Evolutionary conservation across 805 yeast genomes (phyloP).

Genomic region (Metschnikowia chrysomelidarum): DNA sequence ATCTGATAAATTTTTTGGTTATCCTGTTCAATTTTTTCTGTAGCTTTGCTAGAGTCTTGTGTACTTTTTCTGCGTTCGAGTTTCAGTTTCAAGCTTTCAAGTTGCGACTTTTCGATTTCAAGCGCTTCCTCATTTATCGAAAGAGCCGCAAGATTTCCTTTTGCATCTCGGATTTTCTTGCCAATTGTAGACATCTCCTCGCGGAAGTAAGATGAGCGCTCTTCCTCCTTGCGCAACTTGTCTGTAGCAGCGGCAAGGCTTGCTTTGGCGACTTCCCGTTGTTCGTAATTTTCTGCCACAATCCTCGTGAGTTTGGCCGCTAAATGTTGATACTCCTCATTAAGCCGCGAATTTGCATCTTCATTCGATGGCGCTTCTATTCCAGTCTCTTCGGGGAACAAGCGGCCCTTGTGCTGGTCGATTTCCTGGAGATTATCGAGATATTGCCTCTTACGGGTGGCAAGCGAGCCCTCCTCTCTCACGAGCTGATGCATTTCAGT

Average conservation of each 20-base stretch:
- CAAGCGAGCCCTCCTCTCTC: slow-evolving; percentile 49
- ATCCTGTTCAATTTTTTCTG: slow-evolving; percentile 33
- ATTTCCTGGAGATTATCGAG: slow-evolving; percentile 16
- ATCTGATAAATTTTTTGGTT: slow-evolving; percentile 33
- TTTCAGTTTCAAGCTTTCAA: slow-evolving; percentile 38
- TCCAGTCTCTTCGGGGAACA: not conserved
- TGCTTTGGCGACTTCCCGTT: slow-evolving; percentile 3
- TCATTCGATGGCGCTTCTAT: not conserved
- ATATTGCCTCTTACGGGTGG: slow-evolving; percentile 41
- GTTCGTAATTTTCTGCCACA: not conserved
- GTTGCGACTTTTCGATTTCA: slow-evolving; percentile 41
- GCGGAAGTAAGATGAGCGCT: slow-evolving; percentile 38
- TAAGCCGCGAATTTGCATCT: slow-evolving; percentile 1
- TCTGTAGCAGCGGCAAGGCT: slow-evolving; percentile 20
- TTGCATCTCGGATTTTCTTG: slow-evolving; percentile 35
- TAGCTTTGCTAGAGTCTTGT: slow-evolving; percentile 27
- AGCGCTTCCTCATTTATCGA: slow-evolving; percentile 47
- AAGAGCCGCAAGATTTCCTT: slow-evolving; percentile 36
- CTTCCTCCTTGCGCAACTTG: slow-evolving; percentile 39
- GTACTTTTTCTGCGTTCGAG: slow-evolving; percentile 25
- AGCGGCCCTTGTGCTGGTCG: slow-evolving; percentile 1
- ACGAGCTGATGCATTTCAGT: slow-evolving; percentile 31
- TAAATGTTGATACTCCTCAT: not conserved
- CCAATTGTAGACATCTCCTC: slow-evolving; percentile 40
- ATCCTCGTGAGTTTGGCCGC: not conserved